Evolutionary conservation across 495 filamentous ascomycete genomes (phyloP).

Genomic region (Aspergillus affinis): DNA sequence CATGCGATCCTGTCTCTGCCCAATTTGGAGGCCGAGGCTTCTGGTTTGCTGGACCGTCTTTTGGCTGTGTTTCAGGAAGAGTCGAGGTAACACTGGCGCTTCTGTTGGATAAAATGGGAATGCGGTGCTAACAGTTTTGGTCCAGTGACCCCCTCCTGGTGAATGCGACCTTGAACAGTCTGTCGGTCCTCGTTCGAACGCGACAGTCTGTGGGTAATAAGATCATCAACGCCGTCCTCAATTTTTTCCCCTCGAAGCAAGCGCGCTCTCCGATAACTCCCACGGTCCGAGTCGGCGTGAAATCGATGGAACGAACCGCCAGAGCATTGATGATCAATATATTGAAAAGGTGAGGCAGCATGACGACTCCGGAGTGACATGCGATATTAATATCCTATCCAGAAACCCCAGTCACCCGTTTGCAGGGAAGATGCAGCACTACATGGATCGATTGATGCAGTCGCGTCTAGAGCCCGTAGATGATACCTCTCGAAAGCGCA

Average conservation of each 20-base stretch:
- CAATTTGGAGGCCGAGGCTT: conserved; percentile 86
- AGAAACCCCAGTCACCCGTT: conserved; percentile 73
- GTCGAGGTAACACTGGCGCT: conserved; percentile 55
- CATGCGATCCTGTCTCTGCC: conserved; percentile 74
- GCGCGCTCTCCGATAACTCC: conserved; percentile 75
- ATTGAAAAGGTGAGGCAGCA: conserved; percentile 60
- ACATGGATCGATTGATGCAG: conserved; percentile 75
- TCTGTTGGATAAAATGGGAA: not conserved
- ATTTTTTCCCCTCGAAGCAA: conserved; percentile 84
- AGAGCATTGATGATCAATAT: conserved; percentile 78
- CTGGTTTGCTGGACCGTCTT: conserved; percentile 84
- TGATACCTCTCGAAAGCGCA: conserved; percentile 69
- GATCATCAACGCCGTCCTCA: conserved; percentile 80
- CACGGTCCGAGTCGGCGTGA: conserved; percentile 74
- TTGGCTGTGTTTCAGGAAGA: conserved; percentile 86
- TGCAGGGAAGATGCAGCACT: conserved; percentile 70
- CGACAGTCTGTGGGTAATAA: conserved; percentile 79
- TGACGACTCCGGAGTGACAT: not conserved
- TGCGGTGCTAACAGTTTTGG: conserved; percentile 11
- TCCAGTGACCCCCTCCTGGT: conserved; percentile 82
- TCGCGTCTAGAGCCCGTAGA: conserved; percentile 73
- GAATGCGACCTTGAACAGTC: conserved; percentile 86
- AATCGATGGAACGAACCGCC: conserved; percentile 92
- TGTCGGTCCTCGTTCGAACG: conserved; percentile 75
- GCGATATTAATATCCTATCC: conserved; percentile 12